Evolutionary conservation across 768 basidiomycete species (phyloP).

Genomic region (Psilocybe sp.): DNA sequence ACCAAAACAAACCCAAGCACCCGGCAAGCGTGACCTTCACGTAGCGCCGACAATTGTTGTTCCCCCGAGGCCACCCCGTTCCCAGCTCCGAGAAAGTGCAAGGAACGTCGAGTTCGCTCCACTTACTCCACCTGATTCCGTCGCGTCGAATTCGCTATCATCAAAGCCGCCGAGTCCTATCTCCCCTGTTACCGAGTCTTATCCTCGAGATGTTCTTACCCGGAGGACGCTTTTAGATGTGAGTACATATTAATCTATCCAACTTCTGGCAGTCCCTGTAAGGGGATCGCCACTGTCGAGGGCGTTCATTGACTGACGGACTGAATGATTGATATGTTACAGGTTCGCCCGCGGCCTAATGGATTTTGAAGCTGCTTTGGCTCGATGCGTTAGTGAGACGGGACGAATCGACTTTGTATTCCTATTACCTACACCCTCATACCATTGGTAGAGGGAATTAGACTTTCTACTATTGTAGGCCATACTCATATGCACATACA

Average conservation of each 20-base stretch:
- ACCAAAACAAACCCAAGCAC: conserved; percentile 5
- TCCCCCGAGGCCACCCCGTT: conserved; percentile 28
- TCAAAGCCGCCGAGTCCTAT: conserved; percentile 24
- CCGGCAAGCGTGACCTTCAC: background rate
- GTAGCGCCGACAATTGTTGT: conserved; percentile 5
- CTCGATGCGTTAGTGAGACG: too few species aligned
- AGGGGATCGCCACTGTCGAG: too few species aligned
- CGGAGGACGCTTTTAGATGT: conserved; percentile 38
- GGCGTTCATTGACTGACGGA: too few species aligned
- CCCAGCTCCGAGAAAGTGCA: conserved; percentile 23
- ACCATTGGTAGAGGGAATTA: too few species aligned
- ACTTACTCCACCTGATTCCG: conserved; percentile 39
- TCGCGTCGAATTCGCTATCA: conserved; percentile 27
- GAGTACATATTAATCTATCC: conserved; percentile 13
- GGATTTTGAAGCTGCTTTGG: too few species aligned
- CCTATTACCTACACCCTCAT: background rate
- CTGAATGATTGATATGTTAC: too few species aligned
- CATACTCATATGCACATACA: too few species aligned
- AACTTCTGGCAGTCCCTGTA: too few species aligned
- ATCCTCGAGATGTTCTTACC: conserved; percentile 23
- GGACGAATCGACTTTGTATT: background rate
- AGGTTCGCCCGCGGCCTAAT: too few species aligned
- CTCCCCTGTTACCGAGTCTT: conserved; percentile 10
- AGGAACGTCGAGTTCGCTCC: conserved; percentile 26
- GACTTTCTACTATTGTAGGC: too few species aligned